These are phyloP conservation scores for Lepidium campestre DNA, from an alignment of 441 rosid genomes.

Conservation along the genomic window DNA sequence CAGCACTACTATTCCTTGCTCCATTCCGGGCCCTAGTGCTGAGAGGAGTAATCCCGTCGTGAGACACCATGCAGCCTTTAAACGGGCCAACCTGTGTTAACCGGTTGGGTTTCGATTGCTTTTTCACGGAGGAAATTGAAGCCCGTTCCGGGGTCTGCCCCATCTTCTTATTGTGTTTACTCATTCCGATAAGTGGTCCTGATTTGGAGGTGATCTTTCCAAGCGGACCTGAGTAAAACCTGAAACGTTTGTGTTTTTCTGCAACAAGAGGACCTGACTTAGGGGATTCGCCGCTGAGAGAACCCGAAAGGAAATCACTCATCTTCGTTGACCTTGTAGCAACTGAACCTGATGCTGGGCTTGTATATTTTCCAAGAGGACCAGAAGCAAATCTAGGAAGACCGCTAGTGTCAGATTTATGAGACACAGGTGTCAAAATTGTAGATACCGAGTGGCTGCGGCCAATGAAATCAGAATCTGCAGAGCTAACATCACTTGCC, in stretches of 20 bases:
- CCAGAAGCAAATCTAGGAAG: constrained; percentile 76
- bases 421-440: constrained; percentile 47
- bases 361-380: constrained; percentile 47
- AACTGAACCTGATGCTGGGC: constrained; percentile 46
- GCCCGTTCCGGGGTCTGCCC: constrained; percentile 47
- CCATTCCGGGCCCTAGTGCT: constrained; percentile 36
- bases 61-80: constrained; percentile 60
- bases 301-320: constrained; percentile 75
- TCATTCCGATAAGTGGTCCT: constrained; percentile 44
- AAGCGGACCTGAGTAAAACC: constrained; percentile 76
- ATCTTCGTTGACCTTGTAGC: constrained; percentile 36
- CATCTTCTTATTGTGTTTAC: constrained; percentile 46
- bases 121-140: constrained; percentile 38
- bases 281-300: constrained; percentile 47
- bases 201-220: constrained; percentile 51
- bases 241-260: constrained; percentile 37
- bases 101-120: constrained; percentile 42
- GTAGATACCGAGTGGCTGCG: constrained; percentile 73
- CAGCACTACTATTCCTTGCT: constrained; percentile 34
- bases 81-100: constrained; percentile 83
- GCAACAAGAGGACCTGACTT: constrained; percentile 47
- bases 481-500: constrained; percentile 36
- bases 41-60: constrained; percentile 38
- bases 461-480: constrained; percentile 49
- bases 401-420: constrained; percentile 48